Conservation (phyloP, 768 basidiomycete genomes). For the Asterophora lycoperdoides region DNA sequence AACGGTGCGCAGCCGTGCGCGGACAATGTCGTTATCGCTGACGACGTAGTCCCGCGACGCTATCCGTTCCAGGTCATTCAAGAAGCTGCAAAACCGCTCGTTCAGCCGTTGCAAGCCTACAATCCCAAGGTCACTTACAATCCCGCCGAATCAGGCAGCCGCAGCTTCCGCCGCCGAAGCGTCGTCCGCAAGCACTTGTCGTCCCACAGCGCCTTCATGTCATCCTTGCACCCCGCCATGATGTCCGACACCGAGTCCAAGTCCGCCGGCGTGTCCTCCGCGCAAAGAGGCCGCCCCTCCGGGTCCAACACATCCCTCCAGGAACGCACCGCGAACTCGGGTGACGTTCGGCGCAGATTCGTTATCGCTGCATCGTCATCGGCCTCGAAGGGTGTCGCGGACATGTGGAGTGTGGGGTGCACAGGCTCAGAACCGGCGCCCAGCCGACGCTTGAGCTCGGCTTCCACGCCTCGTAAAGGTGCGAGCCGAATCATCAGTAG, state of each 20-base stretch:
- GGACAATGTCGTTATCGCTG: slow-evolving; percentile 68
- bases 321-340: slow-evolving; percentile 53
- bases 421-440: slow-evolving; percentile 42
- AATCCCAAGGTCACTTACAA: slow-evolving; percentile 45
- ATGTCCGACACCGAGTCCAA: slow-evolving; percentile 43
- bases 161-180: slow-evolving; percentile 42
- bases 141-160: slow-evolving; percentile 58
- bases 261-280: slow-evolving; percentile 17
- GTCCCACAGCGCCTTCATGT: slow-evolving; percentile 60
- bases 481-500: slow-evolving; percentile 56
- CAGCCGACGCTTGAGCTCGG: slow-evolving; percentile 57
- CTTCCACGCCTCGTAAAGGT: slow-evolving; percentile 58
- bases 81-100: slow-evolving; percentile 47
- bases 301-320: slow-evolving; percentile 44
- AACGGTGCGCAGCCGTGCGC: slow-evolving; percentile 64
- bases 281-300: slow-evolving; percentile 6
- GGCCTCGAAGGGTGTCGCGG: slow-evolving; percentile 45
- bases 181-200: slow-evolving; percentile 50
- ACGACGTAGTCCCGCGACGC: slow-evolving; percentile 57
- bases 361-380: slow-evolving; percentile 19
- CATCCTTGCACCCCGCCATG: slow-evolving; percentile 57
- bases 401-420: slow-evolving; percentile 29
- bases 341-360: slow-evolving; percentile 23
- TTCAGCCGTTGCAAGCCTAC: slow-evolving; percentile 1
- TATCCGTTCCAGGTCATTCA: slow-evolving; percentile 65